Percentiles rank a stretch among this genome's conserved stretches.
Evolutionary conservation across 2,329 filamentous ascomycete species (phyloP).

Genomic region (Penicillium sp.): DNA sequence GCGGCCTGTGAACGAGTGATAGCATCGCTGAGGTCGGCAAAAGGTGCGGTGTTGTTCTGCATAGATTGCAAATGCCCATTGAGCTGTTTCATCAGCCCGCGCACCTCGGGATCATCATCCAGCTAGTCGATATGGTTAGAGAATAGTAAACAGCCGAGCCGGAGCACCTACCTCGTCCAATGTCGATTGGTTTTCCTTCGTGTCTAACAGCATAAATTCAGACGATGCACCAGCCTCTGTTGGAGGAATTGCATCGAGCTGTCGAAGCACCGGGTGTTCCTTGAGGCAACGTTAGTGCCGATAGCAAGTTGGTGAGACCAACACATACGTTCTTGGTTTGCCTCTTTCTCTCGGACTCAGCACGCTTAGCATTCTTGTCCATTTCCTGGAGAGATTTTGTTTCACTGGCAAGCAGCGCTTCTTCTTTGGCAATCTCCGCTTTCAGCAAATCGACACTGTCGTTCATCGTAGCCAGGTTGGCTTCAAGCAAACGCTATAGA

Average conservation of each 20-base stretch:
- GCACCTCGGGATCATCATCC: conserved; percentile 40
- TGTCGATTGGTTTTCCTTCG: conserved; percentile 26
- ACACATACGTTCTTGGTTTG: conserved; percentile 44
- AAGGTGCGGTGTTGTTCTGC: conserved; percentile 43
- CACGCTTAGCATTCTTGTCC: conserved; percentile 46
- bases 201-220: conserved; percentile 31
- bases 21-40: conserved; percentile 40
- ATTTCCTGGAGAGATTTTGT: conserved; percentile 43
- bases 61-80: conserved; percentile 48
- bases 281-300: conserved; percentile 23
- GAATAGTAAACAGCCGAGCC: not conserved
- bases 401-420: conserved; percentile 44
- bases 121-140: conserved; percentile 31
- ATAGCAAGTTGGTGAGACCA: not conserved
- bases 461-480: conserved; percentile 41
- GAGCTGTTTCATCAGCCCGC: conserved; percentile 41
- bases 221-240: conserved; percentile 18
- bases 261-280: conserved; percentile 45
- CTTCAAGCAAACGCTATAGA: conserved; percentile 38
- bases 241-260: conserved; percentile 30
- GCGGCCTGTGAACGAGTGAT: conserved; percentile 41
- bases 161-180: conserved; percentile 36
- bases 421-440: conserved; percentile 46
- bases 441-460: conserved; percentile 44
- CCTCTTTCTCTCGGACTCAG: conserved; percentile 41